A percentile compares a stretch with the other conserved stretches of the same genome.
Evolutionary conservation across 2,329 filamentous ascomycete genomes (phyloP).

Genomic region (Drechslerella coelobrocha): DNA sequence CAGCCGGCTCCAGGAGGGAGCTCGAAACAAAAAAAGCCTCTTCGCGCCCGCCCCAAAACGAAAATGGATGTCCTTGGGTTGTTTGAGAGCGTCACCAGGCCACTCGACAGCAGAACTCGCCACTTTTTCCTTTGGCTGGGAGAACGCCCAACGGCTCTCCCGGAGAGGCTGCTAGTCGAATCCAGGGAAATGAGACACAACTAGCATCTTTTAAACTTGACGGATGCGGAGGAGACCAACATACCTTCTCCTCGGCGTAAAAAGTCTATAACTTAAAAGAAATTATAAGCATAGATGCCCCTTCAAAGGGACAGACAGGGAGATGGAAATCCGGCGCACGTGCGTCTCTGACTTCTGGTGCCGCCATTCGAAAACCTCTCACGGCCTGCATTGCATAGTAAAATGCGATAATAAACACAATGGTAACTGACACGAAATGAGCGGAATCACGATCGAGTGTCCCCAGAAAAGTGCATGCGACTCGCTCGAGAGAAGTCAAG

Average conservation of each 20-base stretch:
- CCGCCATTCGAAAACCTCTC: slow-evolving; percentile 46
- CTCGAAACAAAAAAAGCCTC: slow-evolving; percentile 19
- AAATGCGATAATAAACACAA: neutral
- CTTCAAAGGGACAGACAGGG: slow-evolving; percentile 17
- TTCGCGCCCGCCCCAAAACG: slow-evolving; percentile 32
- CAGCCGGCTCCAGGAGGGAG: slow-evolving; percentile 5
- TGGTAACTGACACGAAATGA: slow-evolving; percentile 17
- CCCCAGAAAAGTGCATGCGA: slow-evolving; percentile 10
- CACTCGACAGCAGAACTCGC: slow-evolving; percentile 27
- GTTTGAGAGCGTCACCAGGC: slow-evolving; percentile 38
- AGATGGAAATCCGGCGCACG: no score
- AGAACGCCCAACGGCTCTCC: slow-evolving; percentile 40
- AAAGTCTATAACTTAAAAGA: slow-evolving; percentile 21
- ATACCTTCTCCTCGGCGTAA: slow-evolving; percentile 24
- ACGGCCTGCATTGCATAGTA: slow-evolving; percentile 36
- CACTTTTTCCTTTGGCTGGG: slow-evolving; percentile 23
- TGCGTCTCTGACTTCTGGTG: slow-evolving; percentile 20
- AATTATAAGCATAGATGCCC: slow-evolving; percentile 25
- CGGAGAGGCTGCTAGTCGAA: slow-evolving; percentile 32
- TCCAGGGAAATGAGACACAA: slow-evolving; percentile 20
- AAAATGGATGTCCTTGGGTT: slow-evolving; percentile 28
- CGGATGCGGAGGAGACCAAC: slow-evolving; percentile 37
- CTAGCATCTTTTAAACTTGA: slow-evolving; percentile 51
- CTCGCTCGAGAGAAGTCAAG: neutral
- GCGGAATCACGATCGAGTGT: slow-evolving; percentile 31